Percentiles rank a stretch among this genome's conserved stretches.
phyloP scores from a whole-genome alignment of 768 basidiomycete genomes.

The Russula compacta region DNA sequence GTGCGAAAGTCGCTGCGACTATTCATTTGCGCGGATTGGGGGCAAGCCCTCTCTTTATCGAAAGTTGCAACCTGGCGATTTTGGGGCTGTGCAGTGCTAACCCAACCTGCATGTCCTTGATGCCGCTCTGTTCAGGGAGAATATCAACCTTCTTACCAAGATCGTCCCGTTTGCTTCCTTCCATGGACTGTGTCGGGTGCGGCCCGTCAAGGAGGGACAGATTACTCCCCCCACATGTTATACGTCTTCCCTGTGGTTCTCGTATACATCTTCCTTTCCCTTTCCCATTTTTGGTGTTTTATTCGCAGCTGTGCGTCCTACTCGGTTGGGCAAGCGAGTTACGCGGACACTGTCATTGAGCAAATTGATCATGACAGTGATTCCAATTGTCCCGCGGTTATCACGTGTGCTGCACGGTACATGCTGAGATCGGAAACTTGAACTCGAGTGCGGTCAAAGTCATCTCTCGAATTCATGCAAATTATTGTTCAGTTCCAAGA shows the following conservation, averaged over 20 bases:
- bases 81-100: constrained; percentile 36
- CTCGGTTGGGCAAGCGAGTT: constrained; percentile 12
- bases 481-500: neutral
- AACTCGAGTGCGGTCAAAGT: too few species aligned
- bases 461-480: too few species aligned
- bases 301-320: neutral
- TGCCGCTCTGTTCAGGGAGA: constrained; percentile 46
- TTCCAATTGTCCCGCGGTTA: neutral
- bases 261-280: neutral
- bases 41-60: constrained; percentile 29
- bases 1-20: constrained; percentile 22
- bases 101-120: constrained; percentile 37
- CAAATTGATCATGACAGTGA: neutral
- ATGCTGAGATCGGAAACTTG: too few species aligned
- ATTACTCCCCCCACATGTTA: neutral
- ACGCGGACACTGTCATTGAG: neutral
- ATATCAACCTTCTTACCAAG: constrained; percentile 55
- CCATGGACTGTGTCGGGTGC: constrained; percentile 35
- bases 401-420: neutral
- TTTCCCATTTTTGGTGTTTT: neutral
- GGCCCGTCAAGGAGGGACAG: constrained; percentile 47
- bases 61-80: constrained; percentile 73
- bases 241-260: neutral
- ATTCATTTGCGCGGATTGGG: neutral
- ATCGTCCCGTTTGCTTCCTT: constrained; percentile 40